A percentile compares a stretch with the other conserved stretches of the same genome.
Evolutionary conservation across 768 basidiomycete genomes (phyloP).

Genomic region (Suillus alpinus): DNA sequence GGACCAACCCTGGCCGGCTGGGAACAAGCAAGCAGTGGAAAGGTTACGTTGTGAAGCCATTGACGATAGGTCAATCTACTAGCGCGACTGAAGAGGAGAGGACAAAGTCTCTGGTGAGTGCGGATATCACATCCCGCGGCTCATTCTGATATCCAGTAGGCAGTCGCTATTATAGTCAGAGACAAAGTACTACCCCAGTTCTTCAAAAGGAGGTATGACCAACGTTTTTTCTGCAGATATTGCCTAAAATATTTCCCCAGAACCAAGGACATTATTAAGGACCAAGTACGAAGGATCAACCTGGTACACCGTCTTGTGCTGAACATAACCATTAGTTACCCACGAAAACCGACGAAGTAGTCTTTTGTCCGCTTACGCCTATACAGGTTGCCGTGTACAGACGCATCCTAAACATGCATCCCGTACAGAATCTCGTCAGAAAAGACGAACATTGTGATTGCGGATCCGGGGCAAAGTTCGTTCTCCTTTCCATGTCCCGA

Average conservation of each 20-base stretch:
- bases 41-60: constrained; percentile 62
- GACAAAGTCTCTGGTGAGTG: constrained; percentile 48
- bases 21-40: constrained; percentile 80
- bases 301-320: background rate
- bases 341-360: constrained; percentile 83
- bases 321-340: constrained; percentile 56
- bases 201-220: constrained; percentile 71
- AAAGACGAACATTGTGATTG: constrained; percentile 77
- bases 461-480: constrained; percentile 56
- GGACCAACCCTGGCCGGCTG: constrained; percentile 80
- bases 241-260: constrained; percentile 27
- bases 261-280: constrained; percentile 74
- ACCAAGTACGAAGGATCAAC: constrained; percentile 45
- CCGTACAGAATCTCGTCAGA: constrained; percentile 68
- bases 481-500: background rate
- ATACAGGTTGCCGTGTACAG: constrained; percentile 75
- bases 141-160: constrained; percentile 29
- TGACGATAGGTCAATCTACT: constrained; percentile 65
- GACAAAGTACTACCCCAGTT: constrained; percentile 74
- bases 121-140: background rate
- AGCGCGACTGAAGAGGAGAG: constrained; percentile 63
- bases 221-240: background rate
- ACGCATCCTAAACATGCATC: constrained; percentile 56
- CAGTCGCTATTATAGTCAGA: constrained; percentile 59
- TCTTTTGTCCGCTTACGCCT: constrained; percentile 85